Base-by-base conservation (phyloP, 2,329 filamentous ascomycete species). In the Didymella arachidicola region DNA sequence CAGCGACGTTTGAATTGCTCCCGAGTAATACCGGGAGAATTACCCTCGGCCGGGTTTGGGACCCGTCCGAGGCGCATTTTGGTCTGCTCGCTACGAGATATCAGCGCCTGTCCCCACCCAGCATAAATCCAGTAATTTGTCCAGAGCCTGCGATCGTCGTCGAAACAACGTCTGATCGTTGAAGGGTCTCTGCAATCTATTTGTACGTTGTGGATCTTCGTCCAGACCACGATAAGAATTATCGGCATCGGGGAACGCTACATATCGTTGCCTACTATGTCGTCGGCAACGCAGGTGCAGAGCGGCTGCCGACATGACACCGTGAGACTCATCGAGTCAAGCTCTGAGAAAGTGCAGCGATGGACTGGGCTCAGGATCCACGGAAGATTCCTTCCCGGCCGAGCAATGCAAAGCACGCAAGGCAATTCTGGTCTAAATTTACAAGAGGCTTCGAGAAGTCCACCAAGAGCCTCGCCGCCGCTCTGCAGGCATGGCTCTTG, bases 301-400 rank as follows among this genome's bases (percentile, higher is more conserved):
- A 52, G 52, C 51, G 57, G 52, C 46, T 63, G 60, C 63, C 61
- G 63, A 61, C 53, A 65, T 59, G 49, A 51, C 59, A 25, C 58
- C 53, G 48, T 69, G 66, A 63, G 65, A 65, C 66, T 67, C 64
- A 59, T 44, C 55, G 56, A 60, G 60, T 59, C 61, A 66, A 60
- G 45, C 55, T 45, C 50, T 46, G 41, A 27, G 18, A 52, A 48
- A 45, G 10, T 48, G 22, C 43, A 53, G 43, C 34, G 5, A 49
- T 39, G 34, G 51, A 27, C 39, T 47, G 27, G 51, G 57, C 42
- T 46, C 25, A 16, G 41, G 5, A 43, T 27, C n/a, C 10, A 30
- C 12, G 36, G 52, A 12, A 30, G 45, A 43, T 32, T 54, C 51
- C 51, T 47, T 54, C 41, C 50, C 49, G 36, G 16, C 32, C 32